Percentiles rank a stretch among this genome's conserved stretches.
Evolutionary conservation across 805 yeast species (phyloP).

Genomic region (Tetrapisispora arboricola): DNA sequence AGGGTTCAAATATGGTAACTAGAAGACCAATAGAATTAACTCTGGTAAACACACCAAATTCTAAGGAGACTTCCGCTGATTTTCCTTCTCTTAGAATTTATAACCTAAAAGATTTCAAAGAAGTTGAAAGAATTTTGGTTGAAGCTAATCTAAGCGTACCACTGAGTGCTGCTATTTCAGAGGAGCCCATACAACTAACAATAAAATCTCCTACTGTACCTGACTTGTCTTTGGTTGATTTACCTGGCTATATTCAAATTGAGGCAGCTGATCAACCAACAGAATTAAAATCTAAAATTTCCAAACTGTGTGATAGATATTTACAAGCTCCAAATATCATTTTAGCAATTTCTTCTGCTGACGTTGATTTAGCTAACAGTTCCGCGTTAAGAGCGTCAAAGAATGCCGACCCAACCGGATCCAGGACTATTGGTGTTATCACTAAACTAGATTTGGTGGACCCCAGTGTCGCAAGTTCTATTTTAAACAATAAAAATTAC

Average conservation of each 20-base stretch:
- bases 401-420: constrained; percentile 84
- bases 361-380: constrained; percentile 94
- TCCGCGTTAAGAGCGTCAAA: constrained; percentile 89
- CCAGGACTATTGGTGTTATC: constrained; percentile 91
- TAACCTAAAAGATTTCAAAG: constrained; percentile 76
- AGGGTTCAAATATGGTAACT: constrained; percentile 97
- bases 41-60: constrained; percentile 70
- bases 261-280: constrained; percentile 95
- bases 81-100: constrained; percentile 82
- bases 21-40: constrained; percentile 95
- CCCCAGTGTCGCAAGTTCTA: constrained; percentile 56
- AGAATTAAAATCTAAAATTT: constrained; percentile 67
- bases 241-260: constrained; percentile 95
- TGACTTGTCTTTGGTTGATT: constrained; percentile 84
- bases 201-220: constrained; percentile 86
- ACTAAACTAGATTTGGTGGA: constrained; percentile 89
- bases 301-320: constrained; percentile 73
- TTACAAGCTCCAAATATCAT: constrained; percentile 88
- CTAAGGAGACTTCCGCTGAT: constrained; percentile 81
- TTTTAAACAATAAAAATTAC: constrained; percentile 68
- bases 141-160: constrained; percentile 94
- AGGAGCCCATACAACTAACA: constrained; percentile 87
- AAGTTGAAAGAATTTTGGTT: constrained; percentile 75
- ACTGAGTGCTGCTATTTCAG: constrained; percentile 71
- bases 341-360: constrained; percentile 93